Conservation (phyloP, 306 rosid species). For the Cicer chorassanicum region DNA sequence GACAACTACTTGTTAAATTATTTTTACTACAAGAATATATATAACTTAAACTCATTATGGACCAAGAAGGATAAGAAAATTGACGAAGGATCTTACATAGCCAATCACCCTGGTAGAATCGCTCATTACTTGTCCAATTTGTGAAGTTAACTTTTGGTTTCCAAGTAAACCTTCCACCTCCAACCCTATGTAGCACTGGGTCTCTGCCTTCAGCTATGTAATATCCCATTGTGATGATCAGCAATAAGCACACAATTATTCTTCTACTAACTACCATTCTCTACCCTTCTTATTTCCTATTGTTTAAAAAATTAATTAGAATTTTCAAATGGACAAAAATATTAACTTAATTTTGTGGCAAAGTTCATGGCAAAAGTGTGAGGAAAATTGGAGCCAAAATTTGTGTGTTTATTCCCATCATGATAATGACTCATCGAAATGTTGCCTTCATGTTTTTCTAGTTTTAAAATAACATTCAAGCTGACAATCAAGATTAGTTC, state of each 20-base stretch:
- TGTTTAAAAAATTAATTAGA: background rate
- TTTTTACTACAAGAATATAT: too few species aligned
- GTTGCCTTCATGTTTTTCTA: conserved; percentile 24
- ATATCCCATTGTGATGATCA: conserved; percentile 32
- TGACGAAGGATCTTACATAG: conserved; percentile 53
- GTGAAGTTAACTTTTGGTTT: conserved; percentile 54
- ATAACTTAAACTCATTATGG: too few species aligned
- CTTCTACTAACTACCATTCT: conserved; percentile 39
- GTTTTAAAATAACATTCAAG: background rate
- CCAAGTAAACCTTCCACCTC: conserved; percentile 70
- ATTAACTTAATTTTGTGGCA: background rate
- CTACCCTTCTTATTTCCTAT: background rate
- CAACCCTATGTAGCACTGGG: conserved; percentile 60
- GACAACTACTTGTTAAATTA: too few species aligned
- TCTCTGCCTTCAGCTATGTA: conserved; percentile 48
- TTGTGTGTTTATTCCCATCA: conserved; percentile 9
- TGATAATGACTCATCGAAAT: background rate
- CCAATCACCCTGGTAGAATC: conserved; percentile 67
- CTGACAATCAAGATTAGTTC: too few species aligned
- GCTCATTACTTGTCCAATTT: conserved; percentile 55
- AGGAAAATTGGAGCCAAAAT: conserved; percentile 6
- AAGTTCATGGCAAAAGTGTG: conserved; percentile 44
- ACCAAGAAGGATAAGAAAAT: background rate
- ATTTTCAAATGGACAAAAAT: conserved; percentile 12
- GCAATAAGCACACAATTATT: conserved; percentile 17